A percentile compares a stretch with the other conserved stretches of the same genome.
phyloP scores from a whole-genome alignment of 371 early-diverging fungal genomes.

The Paraphysoderma sedebokerense region DNA sequence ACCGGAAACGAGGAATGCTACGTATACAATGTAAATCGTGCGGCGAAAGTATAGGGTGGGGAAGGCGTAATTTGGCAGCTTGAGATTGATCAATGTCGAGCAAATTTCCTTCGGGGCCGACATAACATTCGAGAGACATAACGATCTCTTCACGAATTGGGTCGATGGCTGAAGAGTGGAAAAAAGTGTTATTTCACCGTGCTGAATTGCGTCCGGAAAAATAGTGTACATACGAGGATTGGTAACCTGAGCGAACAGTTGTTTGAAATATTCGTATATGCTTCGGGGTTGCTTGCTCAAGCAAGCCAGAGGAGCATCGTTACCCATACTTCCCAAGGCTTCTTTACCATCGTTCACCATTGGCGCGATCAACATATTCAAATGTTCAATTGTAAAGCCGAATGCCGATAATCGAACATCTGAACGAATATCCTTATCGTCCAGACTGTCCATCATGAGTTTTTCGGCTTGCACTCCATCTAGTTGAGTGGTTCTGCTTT shows the following conservation, averaged over 20 bases:
- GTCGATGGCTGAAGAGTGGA: conserved; percentile 95
- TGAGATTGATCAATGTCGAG: conserved; percentile 64
- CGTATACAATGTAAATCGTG: conserved; percentile 58
- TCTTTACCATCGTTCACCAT: conserved; percentile 84
- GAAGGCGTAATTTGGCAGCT: background rate
- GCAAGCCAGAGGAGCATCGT: conserved; percentile 87
- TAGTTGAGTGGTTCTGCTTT: background rate
- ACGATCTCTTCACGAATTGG: conserved; percentile 94
- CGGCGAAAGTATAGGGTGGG: background rate
- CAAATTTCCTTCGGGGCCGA: conserved; percentile 88
- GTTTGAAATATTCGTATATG: conserved; percentile 88
- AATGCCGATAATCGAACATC: conserved; percentile 79
- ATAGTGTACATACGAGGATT: conserved; percentile 24
- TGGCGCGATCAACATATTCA: conserved; percentile 68
- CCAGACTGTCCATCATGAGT: no score
- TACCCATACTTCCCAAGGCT: conserved; percentile 95
- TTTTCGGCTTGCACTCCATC: background rate
- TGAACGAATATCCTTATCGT: no score
- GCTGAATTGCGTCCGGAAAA: background rate
- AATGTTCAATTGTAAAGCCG: conserved; percentile 83
- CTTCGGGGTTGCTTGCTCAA: conserved; percentile 69
- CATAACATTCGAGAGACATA: conserved; percentile 86
- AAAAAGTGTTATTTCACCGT: no score
- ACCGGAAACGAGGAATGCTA: conserved; percentile 32
- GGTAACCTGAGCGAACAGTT: conserved; percentile 93